These are phyloP conservation scores for Xerocomellus chrysenteron DNA, from an alignment of 768 basidiomycete species.

Conservation along the genomic window DNA sequence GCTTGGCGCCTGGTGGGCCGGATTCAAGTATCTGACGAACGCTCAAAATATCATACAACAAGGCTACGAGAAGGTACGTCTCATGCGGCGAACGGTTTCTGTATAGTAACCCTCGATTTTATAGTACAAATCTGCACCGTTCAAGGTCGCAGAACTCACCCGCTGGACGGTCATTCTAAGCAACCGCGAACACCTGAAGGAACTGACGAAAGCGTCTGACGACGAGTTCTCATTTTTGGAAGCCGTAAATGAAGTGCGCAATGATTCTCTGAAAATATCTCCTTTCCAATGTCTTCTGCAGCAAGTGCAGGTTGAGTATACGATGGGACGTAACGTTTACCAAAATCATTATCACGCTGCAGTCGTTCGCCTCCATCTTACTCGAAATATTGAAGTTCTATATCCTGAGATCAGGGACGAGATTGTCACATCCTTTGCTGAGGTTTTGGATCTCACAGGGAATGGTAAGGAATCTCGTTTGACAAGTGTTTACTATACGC, in stretches of 20 bases:
- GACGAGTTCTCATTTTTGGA: conserved; percentile 12
- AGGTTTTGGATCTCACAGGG: conserved; percentile 30
- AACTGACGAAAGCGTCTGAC: conserved; percentile 1
- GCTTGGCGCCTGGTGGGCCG: conserved; percentile 13
- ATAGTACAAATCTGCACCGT: conserved; percentile 19
- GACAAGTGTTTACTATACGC: neutral
- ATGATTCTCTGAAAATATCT: neutral
- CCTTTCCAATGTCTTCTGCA: conserved; percentile 10
- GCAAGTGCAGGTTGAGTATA: conserved; percentile 39
- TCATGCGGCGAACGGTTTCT: no score
- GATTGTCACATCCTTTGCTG: conserved; percentile 39
- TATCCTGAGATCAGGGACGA: conserved; percentile 49
- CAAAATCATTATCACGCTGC: conserved; percentile 32
- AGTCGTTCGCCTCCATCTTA: conserved; percentile 24
- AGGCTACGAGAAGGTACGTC: conserved; percentile 31
- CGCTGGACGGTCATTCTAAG: conserved; percentile 44
- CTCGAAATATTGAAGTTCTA: conserved; percentile 37
- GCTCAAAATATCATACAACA: conserved; percentile 27
- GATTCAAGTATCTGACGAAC: conserved; percentile 15
- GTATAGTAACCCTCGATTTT: neutral
- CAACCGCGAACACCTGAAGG: conserved; percentile 15
- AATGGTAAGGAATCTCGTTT: conserved; percentile 10
- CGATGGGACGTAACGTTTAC: conserved; percentile 34
- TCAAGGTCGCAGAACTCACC: conserved; percentile 28
- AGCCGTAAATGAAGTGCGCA: conserved; percentile 33